phyloP scores from a whole-genome alignment of 169 alveolate species.

The Pseudocohnilembus persalinus region DNA sequence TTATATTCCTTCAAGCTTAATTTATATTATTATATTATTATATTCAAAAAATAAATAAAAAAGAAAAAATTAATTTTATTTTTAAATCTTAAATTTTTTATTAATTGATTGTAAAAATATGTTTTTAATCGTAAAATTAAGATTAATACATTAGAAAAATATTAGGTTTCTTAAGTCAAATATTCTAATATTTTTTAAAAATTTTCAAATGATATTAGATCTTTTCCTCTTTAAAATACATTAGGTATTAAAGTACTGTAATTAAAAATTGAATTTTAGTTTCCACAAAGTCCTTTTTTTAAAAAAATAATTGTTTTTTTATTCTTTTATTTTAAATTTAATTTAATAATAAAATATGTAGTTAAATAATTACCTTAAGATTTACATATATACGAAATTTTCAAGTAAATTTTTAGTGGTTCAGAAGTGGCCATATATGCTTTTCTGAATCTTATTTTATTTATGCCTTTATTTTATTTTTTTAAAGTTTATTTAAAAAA shows the following conservation, averaged over 20 bases:
- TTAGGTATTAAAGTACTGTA: background rate
- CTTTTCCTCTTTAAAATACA: background rate
- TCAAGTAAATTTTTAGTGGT: background rate
- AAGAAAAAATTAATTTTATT: no score
- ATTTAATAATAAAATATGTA: no score
- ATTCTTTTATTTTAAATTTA: no score
- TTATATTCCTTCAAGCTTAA: background rate
- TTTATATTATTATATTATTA: no score
- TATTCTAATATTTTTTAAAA: background rate
- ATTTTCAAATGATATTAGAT: background rate
- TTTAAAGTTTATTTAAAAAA: no score
- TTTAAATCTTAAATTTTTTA: no score
- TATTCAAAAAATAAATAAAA: no score
- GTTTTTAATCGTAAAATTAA: background rate
- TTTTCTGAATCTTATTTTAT: no score
- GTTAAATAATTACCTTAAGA: background rate
- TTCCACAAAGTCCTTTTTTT: background rate
- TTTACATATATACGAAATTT: background rate
- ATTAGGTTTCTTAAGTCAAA: background rate
- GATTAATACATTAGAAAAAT: no score
- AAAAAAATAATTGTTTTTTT: no score
- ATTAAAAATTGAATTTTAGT: no score
- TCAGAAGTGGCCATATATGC: background rate
- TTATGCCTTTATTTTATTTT: background rate
- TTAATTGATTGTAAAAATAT: no score